Conservation (phyloP, 108 stramenopile genomes). For the Conticribra guillardii region DNA sequence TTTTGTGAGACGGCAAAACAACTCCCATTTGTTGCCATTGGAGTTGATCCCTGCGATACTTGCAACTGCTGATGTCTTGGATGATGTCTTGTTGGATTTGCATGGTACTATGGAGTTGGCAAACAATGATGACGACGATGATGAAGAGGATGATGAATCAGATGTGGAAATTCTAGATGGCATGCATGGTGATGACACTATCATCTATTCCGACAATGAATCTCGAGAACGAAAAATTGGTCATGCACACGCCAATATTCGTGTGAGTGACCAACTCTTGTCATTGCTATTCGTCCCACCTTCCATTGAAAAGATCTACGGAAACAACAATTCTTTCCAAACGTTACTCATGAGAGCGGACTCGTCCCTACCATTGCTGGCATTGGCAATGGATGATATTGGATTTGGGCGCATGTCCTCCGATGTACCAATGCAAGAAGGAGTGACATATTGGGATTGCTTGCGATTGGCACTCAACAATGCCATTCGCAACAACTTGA, state of each 20-base stretch:
- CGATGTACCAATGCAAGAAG: slow-evolving; percentile 2
- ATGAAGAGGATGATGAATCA: not conserved
- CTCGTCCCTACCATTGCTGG: slow-evolving; percentile 30
- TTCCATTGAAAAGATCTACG: not conserved
- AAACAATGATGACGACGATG: not conserved
- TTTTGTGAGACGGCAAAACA: slow-evolving; percentile 7
- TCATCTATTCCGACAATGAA: not conserved
- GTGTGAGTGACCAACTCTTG: slow-evolving; percentile 29
- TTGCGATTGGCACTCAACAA: slow-evolving; percentile 26
- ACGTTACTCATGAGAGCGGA: slow-evolving; percentile 23
- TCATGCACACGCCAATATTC: not conserved
- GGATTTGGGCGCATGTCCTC: slow-evolving; percentile 25
- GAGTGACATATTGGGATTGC: slow-evolving; percentile 32
- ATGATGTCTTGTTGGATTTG: slow-evolving; percentile 12
- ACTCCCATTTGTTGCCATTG: slow-evolving; percentile 27
- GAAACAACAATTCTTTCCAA: not conserved
- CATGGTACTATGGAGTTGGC: not conserved
- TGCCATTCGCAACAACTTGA: slow-evolving; percentile 25
- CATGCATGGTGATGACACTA: slow-evolving; percentile 5
- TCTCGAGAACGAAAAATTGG: not conserved
- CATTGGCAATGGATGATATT: slow-evolving; percentile 46
- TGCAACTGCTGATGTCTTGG: slow-evolving; percentile 23
- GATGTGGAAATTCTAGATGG: slow-evolving; percentile 1
- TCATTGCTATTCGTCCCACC: slow-evolving; percentile 13
- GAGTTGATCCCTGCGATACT: slow-evolving; percentile 38